A percentile compares a stretch with the other conserved stretches of the same genome.
phyloP scores from a whole-genome alignment of 192 early-diverging fungal genomes.

The Rhizophagus clarus region DNA sequence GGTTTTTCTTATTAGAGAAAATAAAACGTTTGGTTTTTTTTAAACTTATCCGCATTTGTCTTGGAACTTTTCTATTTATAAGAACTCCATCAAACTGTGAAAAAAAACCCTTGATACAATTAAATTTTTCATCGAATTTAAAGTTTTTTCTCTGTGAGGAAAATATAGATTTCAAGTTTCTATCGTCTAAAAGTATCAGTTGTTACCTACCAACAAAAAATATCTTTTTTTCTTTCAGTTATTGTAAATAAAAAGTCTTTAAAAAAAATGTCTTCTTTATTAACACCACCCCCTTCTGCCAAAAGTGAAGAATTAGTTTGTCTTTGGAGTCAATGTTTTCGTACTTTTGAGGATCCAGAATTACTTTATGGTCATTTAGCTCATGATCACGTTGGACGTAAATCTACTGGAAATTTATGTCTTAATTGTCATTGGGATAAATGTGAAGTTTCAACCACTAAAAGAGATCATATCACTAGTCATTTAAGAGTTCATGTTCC shows the following conservation, averaged over 20 bases:
- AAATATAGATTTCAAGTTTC: neutral
- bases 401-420: conserved; percentile 83
- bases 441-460: conserved; percentile 71
- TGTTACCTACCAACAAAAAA: neutral
- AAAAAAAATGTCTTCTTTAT: conserved; percentile 26
- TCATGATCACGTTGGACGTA: conserved; percentile 90
- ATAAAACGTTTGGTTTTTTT: neutral
- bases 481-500: conserved; percentile 93
- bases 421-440: conserved; percentile 88
- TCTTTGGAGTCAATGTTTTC: conserved; percentile 50
- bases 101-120: neutral
- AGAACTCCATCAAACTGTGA: neutral
- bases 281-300: neutral
- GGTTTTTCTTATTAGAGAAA: neutral
- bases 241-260: neutral
- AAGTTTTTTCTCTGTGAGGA: neutral
- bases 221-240: neutral
- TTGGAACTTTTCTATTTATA: neutral
- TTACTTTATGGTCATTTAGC: conserved; percentile 83
- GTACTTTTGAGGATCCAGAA: conserved; percentile 76
- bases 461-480: conserved; percentile 98
- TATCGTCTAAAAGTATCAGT: neutral
- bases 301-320: conserved; percentile 34
- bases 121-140: neutral
- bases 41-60: neutral